Evolutionary conservation across 108 stramenopile genomes (phyloP).

Genomic region (Skeletonema costatum): DNA sequence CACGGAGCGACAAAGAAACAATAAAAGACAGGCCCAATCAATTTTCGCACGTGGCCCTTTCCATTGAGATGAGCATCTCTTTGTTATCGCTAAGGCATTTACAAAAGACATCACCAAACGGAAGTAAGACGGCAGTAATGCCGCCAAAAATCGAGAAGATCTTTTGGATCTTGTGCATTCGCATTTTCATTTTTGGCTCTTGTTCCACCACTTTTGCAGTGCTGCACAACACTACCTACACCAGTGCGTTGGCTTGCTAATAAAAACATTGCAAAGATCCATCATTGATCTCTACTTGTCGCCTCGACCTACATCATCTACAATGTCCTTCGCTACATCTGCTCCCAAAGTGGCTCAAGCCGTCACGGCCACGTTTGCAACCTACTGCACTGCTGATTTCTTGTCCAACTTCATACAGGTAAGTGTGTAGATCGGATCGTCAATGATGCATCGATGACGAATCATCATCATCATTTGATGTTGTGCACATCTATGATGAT

Average conservation of each 20-base stretch:
- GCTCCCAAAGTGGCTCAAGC: background rate
- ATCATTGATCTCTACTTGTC: background rate
- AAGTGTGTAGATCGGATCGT: conserved; percentile 20
- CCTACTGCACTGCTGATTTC: conserved; percentile 54
- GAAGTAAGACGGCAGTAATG: background rate
- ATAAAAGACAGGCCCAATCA: too few species aligned
- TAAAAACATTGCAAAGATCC: background rate
- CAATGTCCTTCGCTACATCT: background rate
- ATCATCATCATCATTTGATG: background rate
- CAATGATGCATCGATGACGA: background rate
- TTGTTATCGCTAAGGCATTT: background rate
- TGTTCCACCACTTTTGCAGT: too few species aligned
- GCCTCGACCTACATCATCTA: background rate
- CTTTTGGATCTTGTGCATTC: too few species aligned
- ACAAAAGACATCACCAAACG: background rate
- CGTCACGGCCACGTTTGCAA: conserved; percentile 42
- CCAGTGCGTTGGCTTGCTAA: background rate
- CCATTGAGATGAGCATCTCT: background rate
- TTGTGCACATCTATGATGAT: too few species aligned
- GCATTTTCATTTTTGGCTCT: too few species aligned
- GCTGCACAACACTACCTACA: too few species aligned
- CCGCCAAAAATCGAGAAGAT: background rate
- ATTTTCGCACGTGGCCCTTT: too few species aligned
- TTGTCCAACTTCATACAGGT: conserved; percentile 57
- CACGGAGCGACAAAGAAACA: too few species aligned